Percentiles rank a stretch among this genome's conserved stretches.
phyloP scores from a whole-genome alignment of 495 filamentous ascomycete genomes.

The Halenospora varia region DNA sequence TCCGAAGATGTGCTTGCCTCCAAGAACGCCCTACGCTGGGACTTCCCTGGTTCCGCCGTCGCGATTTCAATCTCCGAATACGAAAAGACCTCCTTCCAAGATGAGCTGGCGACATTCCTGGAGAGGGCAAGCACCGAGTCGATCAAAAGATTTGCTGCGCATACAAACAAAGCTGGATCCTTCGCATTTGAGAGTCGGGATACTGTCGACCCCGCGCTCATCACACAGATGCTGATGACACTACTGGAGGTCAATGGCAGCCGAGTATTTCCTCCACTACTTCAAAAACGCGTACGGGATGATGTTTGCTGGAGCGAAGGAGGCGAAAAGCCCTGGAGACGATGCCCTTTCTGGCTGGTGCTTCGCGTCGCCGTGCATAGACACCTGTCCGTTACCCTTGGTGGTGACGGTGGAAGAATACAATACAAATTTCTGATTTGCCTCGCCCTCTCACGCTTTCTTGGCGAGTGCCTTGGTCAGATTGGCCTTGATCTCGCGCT shows the following conservation, averaged over 20 bases:
- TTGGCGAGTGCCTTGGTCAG: slow-evolving; percentile 31
- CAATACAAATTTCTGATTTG: slow-evolving; percentile 55
- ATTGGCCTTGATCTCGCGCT: slow-evolving; percentile 25
- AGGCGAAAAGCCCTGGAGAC: slow-evolving; percentile 14
- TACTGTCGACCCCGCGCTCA: slow-evolving; percentile 39
- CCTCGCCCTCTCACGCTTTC: slow-evolving; percentile 36
- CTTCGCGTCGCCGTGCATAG: slow-evolving; percentile 51
- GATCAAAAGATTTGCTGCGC: slow-evolving; percentile 46
- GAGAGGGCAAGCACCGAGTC: slow-evolving; percentile 54
- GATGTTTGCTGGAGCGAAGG: slow-evolving; percentile 34
- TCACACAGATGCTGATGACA: slow-evolving; percentile 43
- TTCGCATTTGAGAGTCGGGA: slow-evolving; percentile 48
- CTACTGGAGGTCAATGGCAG: slow-evolving; percentile 40
- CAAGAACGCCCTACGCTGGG: slow-evolving; percentile 39
- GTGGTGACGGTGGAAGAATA: slow-evolving; percentile 40
- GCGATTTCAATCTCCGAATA: slow-evolving; percentile 33
- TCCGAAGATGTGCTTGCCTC: slow-evolving; percentile 37
- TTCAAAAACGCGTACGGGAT: slow-evolving; percentile 45
- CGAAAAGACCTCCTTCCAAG: slow-evolving; percentile 39
- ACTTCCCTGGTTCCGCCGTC: slow-evolving; percentile 42
- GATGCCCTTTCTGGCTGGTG: slow-evolving; percentile 50
- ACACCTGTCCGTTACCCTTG: slow-evolving; percentile 39
- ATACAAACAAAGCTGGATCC: slow-evolving; percentile 43
- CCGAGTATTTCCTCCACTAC: slow-evolving; percentile 9
- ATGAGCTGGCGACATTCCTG: slow-evolving; percentile 46